A percentile compares a stretch with the other conserved stretches of the same genome.
Evolutionary conservation across 768 basidiomycete species (phyloP).

Genomic region (Galerina marginata): DNA sequence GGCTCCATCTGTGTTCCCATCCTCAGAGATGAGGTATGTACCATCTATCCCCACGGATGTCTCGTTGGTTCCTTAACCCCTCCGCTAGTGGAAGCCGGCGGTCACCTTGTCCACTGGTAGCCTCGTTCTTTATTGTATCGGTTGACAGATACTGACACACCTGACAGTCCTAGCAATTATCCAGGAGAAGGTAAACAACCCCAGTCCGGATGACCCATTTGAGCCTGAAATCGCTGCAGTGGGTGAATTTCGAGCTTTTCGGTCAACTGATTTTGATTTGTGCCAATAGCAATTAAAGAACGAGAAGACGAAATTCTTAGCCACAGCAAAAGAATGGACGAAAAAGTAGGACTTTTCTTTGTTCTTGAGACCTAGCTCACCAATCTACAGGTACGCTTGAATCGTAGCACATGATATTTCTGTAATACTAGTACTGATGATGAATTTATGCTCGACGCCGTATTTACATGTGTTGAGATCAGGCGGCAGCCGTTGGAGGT

Average conservation of each 20-base stretch:
- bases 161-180: slow-evolving; percentile 71
- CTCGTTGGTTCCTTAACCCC: slow-evolving; percentile 13
- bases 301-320: slow-evolving; percentile 74
- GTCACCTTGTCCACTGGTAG: slow-evolving; percentile 75
- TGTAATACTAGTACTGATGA: neutral
- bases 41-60: slow-evolving; percentile 12
- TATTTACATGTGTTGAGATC: slow-evolving; percentile 18
- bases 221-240: slow-evolving; percentile 88
- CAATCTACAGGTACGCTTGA: slow-evolving; percentile 16
- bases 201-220: slow-evolving; percentile 87
- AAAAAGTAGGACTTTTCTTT: slow-evolving; percentile 63
- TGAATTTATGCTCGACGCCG: neutral
- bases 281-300: slow-evolving; percentile 69
- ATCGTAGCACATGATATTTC: neutral
- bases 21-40: slow-evolving; percentile 78
- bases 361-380: neutral
- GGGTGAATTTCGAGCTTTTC: slow-evolving; percentile 29
- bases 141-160: neutral
- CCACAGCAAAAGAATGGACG: slow-evolving; percentile 82
- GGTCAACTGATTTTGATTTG: neutral
- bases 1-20: slow-evolving; percentile 86
- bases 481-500: slow-evolving; percentile 5
- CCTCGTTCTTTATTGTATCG: neutral
- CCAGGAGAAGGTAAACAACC: slow-evolving; percentile 88
- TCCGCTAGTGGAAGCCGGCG: slow-evolving; percentile 81